These are phyloP conservation scores for Thymus quinquecostatus DNA, from an alignment of 257 asterid species.

Conservation along the genomic window DNA sequence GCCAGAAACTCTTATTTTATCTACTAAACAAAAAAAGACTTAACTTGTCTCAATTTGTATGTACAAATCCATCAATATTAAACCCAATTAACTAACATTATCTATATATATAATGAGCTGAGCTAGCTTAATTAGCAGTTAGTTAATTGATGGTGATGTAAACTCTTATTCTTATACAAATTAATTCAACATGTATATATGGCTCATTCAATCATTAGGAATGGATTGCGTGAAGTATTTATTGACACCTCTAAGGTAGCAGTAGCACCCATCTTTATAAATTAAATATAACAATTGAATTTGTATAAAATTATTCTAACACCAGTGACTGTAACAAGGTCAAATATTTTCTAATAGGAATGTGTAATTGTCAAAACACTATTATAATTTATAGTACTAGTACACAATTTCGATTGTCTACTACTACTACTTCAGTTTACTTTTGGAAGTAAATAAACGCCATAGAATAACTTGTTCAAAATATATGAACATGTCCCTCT, in stretches of 20 bases:
- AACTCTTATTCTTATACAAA: neutral
- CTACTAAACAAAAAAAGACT: neutral
- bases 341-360: constrained; percentile 19
- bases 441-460: neutral
- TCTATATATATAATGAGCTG: too few species aligned
- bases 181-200: constrained; percentile 13
- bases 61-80: neutral
- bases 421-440: neutral
- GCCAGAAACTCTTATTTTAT: neutral
- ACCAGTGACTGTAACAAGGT: neutral
- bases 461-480: neutral
- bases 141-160: constrained; percentile 21
- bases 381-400: neutral
- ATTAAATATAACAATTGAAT: neutral
- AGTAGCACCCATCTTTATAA: neutral
- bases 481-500: constrained; percentile 22
- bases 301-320: neutral
- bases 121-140: too few species aligned
- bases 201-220: constrained; percentile 40
- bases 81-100: neutral
- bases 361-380: constrained; percentile 15
- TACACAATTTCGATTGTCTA: neutral
- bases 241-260: neutral
- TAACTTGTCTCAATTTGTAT: neutral
- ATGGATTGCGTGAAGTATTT: constrained; percentile 36